Evolutionary conservation across 805 yeast genomes (phyloP), one percentile per base, ranked within the genome.

Genomic region (Spathaspora girioi): DNA sequence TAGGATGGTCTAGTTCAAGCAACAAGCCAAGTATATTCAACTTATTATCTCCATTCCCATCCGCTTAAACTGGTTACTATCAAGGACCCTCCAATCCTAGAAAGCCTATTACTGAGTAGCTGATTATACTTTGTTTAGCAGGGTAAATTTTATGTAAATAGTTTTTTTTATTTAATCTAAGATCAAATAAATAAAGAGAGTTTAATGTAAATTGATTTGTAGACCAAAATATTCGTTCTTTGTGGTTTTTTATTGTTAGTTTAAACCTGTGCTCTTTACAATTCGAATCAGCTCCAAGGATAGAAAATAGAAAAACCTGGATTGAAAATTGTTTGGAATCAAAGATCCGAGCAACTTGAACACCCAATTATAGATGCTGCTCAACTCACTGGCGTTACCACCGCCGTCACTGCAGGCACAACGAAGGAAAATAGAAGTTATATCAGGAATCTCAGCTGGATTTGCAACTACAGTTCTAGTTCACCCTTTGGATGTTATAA

Each of bases 401-500:
- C 40, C 17, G 14, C 2, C 40, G 14, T 18, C 3, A 35, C 40
- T 35, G 40, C 20, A 12, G 17, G 14, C 15, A 15, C 40, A 35
- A 35, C 40, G 40, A 35, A 56, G 74, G n/a, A 73, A 72, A 46
- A 69, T 76, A 41, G 94, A 91, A 61, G 62, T 82, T 0, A 63
- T 84, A 1, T 77, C 94, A 0, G 97, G 97, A 0, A 66, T 92
- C 5, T 63, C 82, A 1, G 96, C 97, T 0, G 99, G 99, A 0
- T 78, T 84, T 38, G 66, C 81, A 11, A 85, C 97, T 6, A 92
- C 98, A 1, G 57, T 87, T 1, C 72, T 86, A 1, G 85, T 93
- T 29, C 99, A 94, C 64, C 99, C 99, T 1, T 68, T 94, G 45
- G 99, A 94, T 66, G 74, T 94, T 48, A 69, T 92, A 52, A 94